Evolutionary conservation across 768 basidiomycete species (phyloP), one percentile per base, ranked within the genome.

Genomic region (Lactarius psammicola): DNA sequence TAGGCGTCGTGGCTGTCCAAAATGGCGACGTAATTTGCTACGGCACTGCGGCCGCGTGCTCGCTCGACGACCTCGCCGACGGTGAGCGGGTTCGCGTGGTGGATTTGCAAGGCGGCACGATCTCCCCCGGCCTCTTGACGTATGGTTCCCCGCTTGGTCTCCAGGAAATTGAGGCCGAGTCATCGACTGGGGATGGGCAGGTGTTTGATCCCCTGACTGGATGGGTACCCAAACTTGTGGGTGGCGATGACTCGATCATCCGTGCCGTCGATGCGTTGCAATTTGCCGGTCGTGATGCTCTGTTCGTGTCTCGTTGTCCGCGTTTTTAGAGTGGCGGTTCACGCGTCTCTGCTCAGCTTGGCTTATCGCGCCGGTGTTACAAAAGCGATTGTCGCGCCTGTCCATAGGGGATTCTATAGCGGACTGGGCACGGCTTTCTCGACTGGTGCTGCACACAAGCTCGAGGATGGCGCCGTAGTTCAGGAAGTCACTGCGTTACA

Each of bases 331-430:
- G 49, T 26, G 36, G 26, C 44, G 51, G 51, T 64, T 71, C 40
- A 74, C 40, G 6, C 11, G 15, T 28, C 28, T 17, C 26, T 54
- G 58, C 33, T 40, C 69, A 93, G 91, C 36, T 72, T 90, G 46
- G 90, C 92, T 0, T 90, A 92, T 71, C 84, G 85, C 23, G 76
- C 81, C 8, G 92, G 93, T 4, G 88, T 95, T 3, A 91, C 90
- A 2, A 82, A 80, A 1, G 89, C 82, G 1, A 79, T 94, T 17
- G 80, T 82, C 0, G 82, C 86, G 0, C 93, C 92, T 0, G 72
- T 76, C 7, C 80, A 84, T 3, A 23, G 57, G 8, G 84, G 87
- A 8, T 83, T 91, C 69, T 72, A 91, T 38, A 74, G 78, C 0
- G 93, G 93, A 0, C 72, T 92, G 42, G 84, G 86, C 18, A 81